Base-by-base conservation (phyloP, 177 flowering plant species). In the Vitis hybrid region DNA sequence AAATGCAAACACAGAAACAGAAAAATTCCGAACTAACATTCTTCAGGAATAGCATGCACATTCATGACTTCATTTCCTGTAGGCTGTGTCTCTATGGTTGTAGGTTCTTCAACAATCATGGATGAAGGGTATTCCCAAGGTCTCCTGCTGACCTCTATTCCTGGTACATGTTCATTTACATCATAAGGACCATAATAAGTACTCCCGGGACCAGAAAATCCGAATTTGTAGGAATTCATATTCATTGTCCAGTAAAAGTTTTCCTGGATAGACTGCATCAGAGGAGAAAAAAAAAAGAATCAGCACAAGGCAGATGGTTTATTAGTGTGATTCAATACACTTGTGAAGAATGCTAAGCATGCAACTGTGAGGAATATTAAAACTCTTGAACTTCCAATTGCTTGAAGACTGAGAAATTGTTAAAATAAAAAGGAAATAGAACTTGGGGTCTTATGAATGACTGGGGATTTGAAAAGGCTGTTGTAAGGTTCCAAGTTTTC, bases 171-270 rank as follows among this genome's bases (percentile, higher is more conserved):
- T 67, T 76, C 77, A 70, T 72, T 82, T 67, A 64, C 76, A 64
- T 71, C 82, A 66, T 71, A 82, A 18, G 67, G 56, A 55, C 70
- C 13, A 56, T 66, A 77, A 63, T 70, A 80, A 34, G 80, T 70
- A 74, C 67, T 72, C 68, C 77, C 78, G 4, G 56, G 72, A 40
- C 72, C 80, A 58, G 82, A 74, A 18, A 66, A 45, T 48, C 76
- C 84, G 70, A 65, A 76, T 51, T 82, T 82, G 71, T 82, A 82
- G 3, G 78, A 49, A 56, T 79, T 70, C 70, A 75, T 69, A 69
- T 74, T 76, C 78, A 74, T 74, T 56, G 82, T 59, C 84, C 82
- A 79, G 72, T 79, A 79, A 6, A 54, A 63, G 71, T 71, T 76
- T 56, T 74, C 82, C 82, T 81, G 78, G 23, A 26, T n/a, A 55